Evolutionary conservation across 306 rosid genomes (phyloP).

Genomic region (Clitoria ternatea): DNA sequence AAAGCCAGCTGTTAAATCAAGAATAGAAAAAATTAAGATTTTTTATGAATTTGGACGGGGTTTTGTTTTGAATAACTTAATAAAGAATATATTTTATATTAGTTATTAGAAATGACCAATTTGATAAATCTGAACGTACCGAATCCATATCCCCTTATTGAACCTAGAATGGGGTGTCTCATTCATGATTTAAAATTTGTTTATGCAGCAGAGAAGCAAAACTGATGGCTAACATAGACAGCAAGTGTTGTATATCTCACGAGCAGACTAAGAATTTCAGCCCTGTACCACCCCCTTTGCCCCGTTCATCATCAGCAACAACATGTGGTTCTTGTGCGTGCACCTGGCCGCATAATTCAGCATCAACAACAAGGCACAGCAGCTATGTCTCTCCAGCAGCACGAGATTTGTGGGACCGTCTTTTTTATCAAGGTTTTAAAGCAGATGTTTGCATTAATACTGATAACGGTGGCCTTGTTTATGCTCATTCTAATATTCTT

Average conservation of each 20-base stretch:
- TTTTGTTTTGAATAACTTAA: too few species aligned
- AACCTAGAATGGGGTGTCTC: not conserved
- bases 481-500: conserved; percentile 73
- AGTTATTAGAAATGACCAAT: too few species aligned
- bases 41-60: too few species aligned
- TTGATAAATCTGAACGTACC: too few species aligned
- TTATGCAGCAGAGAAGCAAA: conserved; percentile 32
- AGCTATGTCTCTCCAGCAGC: conserved; percentile 41
- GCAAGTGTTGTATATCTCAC: conserved; percentile 10
- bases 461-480: conserved; percentile 56
- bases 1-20: not conserved
- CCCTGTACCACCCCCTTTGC: conserved; percentile 57
- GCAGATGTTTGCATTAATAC: conserved; percentile 77
- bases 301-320: conserved; percentile 35
- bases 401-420: conserved; percentile 64
- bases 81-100: too few species aligned
- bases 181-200: not conserved
- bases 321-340: conserved; percentile 15
- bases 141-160: too few species aligned
- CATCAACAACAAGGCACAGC: conserved; percentile 34
- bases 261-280: conserved; percentile 15
- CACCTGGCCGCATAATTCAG: conserved; percentile 16
- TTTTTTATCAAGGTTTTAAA: conserved; percentile 61
- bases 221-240: conserved; percentile 34
- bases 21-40: not conserved